Conservation (phyloP, 306 rosid species). For the Pterocarpus santalinus region DNA sequence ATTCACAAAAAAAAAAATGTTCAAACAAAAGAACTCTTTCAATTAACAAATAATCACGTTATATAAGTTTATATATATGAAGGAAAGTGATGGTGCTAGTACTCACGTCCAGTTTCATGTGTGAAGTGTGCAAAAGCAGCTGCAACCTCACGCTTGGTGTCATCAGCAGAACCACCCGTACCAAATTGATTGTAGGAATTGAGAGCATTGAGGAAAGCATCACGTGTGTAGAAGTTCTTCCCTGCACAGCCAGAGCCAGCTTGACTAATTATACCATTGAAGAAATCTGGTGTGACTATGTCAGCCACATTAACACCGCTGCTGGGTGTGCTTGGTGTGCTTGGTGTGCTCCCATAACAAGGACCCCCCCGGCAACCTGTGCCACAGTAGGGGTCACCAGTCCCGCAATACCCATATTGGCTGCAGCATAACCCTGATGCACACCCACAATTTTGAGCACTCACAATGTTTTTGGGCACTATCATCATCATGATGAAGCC, state of each 20-base stretch:
- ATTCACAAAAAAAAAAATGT: too few relatives aligned
- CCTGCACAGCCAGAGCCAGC: constrained; percentile 67
- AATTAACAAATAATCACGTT: too few relatives aligned
- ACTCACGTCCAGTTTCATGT: constrained; percentile 81
- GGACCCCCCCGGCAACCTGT: constrained; percentile 71
- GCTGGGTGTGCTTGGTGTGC: constrained; percentile 27
- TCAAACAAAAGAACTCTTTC: too few relatives aligned
- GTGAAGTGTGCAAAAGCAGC: constrained; percentile 83
- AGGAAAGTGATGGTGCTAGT: not conserved
- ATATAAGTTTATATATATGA: not conserved
- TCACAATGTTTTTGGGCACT: not conserved
- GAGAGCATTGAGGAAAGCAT: constrained; percentile 58
- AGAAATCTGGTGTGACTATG: constrained; percentile 60
- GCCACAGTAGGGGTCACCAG: constrained; percentile 59
- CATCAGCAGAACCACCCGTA: constrained; percentile 53
- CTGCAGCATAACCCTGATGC: constrained; percentile 69
- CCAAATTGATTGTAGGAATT: constrained; percentile 60
- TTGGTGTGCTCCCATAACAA: constrained; percentile 46
- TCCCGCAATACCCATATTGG: constrained; percentile 72
- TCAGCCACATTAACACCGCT: constrained; percentile 59
- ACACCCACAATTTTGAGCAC: constrained; percentile 71
- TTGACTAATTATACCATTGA: constrained; percentile 58
- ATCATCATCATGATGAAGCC: not conserved
- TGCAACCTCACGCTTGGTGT: constrained; percentile 80
- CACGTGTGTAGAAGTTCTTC: constrained; percentile 62